A percentile compares a stretch with the other conserved stretches of the same genome.
Evolutionary conservation across 2,329 filamentous ascomycete genomes (phyloP).

Genomic region (Colletotrichum coccodes): DNA sequence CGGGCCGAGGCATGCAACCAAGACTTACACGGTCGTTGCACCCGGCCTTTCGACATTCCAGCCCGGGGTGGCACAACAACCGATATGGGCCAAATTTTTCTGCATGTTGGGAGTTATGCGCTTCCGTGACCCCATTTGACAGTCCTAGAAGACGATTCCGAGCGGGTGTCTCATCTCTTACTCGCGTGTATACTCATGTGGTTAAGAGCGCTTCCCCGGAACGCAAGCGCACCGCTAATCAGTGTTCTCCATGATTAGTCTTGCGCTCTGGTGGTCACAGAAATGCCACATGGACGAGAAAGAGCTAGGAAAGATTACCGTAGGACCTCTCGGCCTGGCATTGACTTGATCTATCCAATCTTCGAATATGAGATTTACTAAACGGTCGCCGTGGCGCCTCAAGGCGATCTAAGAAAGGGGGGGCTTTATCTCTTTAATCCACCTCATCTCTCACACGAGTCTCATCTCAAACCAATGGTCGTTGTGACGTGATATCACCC

Average conservation of each 20-base stretch:
- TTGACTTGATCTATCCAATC: neutral
- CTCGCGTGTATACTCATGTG: neutral
- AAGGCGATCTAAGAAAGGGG: neutral
- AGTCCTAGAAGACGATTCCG: neutral
- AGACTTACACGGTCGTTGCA: neutral
- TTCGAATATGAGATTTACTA: neutral
- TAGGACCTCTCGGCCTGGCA: neutral
- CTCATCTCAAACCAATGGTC: neutral
- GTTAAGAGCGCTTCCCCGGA: neutral
- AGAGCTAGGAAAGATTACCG: neutral
- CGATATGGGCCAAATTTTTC: neutral
- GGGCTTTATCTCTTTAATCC: neutral
- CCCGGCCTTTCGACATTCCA: neutral
- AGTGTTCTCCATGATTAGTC: neutral
- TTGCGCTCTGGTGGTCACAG: no score
- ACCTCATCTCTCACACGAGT: neutral
- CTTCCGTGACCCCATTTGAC: neutral
- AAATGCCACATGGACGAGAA: neutral
- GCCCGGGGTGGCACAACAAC: neutral
- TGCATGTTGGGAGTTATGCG: neutral
- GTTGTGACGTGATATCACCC: no score
- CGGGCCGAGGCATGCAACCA: neutral
- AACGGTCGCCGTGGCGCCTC: neutral
- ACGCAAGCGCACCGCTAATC: neutral
- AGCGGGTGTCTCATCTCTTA: neutral